Percentiles rank a stretch among this genome's conserved stretches.
Evolutionary conservation across 768 basidiomycete species (phyloP).

Genomic region (Tricholomella constricta): DNA sequence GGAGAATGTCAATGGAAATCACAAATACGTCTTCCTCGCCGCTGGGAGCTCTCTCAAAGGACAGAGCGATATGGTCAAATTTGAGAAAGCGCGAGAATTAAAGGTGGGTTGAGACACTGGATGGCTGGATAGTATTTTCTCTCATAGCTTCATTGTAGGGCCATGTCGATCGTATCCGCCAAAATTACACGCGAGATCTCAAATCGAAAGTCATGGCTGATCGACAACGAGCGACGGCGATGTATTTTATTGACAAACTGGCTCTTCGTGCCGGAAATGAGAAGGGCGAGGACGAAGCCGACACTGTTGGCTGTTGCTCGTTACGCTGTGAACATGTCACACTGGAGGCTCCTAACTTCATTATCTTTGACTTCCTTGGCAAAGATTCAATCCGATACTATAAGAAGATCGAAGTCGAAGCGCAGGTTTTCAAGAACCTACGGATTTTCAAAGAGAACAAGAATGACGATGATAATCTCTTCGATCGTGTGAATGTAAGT

Average conservation of each 20-base stretch:
- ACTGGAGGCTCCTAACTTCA: slow-evolving; percentile 80
- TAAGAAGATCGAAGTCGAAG: slow-evolving; percentile 85
- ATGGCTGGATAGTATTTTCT: background rate
- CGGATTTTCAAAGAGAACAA: slow-evolving; percentile 96
- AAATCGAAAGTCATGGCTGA: slow-evolving; percentile 92
- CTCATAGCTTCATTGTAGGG: slow-evolving; percentile 47
- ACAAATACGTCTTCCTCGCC: slow-evolving; percentile 97
- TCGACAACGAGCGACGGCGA: slow-evolving; percentile 96
- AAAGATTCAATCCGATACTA: slow-evolving; percentile 99
- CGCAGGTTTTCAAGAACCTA: slow-evolving; percentile 97
- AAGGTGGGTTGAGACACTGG: slow-evolving; percentile 57
- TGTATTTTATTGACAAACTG: slow-evolving; percentile 98
- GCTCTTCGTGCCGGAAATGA: slow-evolving; percentile 99
- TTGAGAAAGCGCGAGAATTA: slow-evolving; percentile 95
- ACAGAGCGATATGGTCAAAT: slow-evolving; percentile 96
- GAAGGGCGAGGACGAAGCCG: slow-evolving; percentile 99
- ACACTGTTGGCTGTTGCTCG: slow-evolving; percentile 99
- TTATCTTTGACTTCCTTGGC: slow-evolving; percentile 96
- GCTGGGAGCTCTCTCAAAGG: slow-evolving; percentile 98
- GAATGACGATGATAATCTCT: slow-evolving; percentile 82
- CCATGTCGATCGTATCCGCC: slow-evolving; percentile 88
- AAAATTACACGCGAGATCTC: slow-evolving; percentile 83
- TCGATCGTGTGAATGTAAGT: slow-evolving; percentile 92
- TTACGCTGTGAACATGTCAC: slow-evolving; percentile 97
- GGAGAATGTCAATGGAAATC: slow-evolving; percentile 93